phyloP scores from a whole-genome alignment of 2,329 filamentous ascomycete species.

The Cadophora sp. region DNA sequence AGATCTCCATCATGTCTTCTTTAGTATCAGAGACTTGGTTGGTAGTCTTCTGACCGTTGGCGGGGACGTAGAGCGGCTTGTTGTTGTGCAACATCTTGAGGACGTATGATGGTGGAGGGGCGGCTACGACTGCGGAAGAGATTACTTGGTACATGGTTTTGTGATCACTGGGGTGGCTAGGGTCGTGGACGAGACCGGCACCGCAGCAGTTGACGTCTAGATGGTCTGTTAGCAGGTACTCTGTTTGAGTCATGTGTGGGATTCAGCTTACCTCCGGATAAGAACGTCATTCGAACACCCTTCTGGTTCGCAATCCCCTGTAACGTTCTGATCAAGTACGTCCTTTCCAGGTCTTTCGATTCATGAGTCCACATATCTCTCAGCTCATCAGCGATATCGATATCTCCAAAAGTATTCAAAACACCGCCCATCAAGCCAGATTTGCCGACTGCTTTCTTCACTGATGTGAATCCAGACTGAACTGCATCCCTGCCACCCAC shows the following conservation, averaged over 20 bases:
- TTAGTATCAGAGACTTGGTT: slow-evolving; percentile 88
- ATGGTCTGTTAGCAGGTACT: slow-evolving; percentile 29
- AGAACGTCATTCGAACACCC: slow-evolving; percentile 93
- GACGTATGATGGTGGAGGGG: slow-evolving; percentile 83
- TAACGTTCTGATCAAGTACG: slow-evolving; percentile 93
- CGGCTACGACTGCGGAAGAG: slow-evolving; percentile 88
- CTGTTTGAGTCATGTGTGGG: neutral
- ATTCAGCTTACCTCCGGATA: slow-evolving; percentile 75
- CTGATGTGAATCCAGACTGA: slow-evolving; percentile 88
- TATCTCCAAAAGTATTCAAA: slow-evolving; percentile 93
- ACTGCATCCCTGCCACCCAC: slow-evolving; percentile 95
- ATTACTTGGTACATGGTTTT: slow-evolving; percentile 99
- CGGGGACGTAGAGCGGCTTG: slow-evolving; percentile 88
- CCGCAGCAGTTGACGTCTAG: slow-evolving; percentile 86
- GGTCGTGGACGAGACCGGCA: slow-evolving; percentile 93
- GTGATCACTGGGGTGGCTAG: slow-evolving; percentile 87
- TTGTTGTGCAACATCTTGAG: slow-evolving; percentile 96
- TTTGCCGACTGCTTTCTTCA: slow-evolving; percentile 97
- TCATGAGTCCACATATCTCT: slow-evolving; percentile 99
- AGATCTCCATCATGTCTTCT: slow-evolving; percentile 99
- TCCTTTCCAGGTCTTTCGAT: slow-evolving; percentile 94
- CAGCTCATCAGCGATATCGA: slow-evolving; percentile 92
- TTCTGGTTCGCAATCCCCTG: slow-evolving; percentile 97
- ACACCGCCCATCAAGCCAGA: slow-evolving; percentile 94
- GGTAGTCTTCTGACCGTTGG: slow-evolving; percentile 82